Evolutionary conservation across 2,329 filamentous ascomycete genomes (phyloP), one percentile per base, ranked within the genome.

Genomic region (Domatiomyces catenatus): DNA sequence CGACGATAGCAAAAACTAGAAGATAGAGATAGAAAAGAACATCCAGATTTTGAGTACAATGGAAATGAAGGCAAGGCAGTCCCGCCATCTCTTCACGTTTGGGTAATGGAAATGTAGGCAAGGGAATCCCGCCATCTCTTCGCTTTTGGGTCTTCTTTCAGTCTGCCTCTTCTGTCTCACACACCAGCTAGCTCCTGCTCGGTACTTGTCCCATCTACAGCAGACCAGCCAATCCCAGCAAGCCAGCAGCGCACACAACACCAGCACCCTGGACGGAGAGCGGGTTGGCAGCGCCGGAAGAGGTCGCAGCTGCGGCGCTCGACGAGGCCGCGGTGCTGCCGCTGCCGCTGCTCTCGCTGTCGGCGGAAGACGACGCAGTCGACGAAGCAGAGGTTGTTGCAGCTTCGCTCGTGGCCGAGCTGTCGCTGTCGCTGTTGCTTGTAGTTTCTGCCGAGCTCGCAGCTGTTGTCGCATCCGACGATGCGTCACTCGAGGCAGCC

Each of bases 171-270:
- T n/a, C n/a, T n/a, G n/a, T n/a, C n/a, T n/a, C n/a, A n/a, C n/a
- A n/a, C n/a, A n/a, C n/a, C n/a, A n/a, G n/a, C n/a, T n/a, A n/a
- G n/a, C n/a, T n/a, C n/a, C n/a, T n/a, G n/a, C n/a, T n/a, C n/a
- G n/a, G n/a, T n/a, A n/a, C n/a, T n/a, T n/a, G n/a, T n/a, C n/a
- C n/a, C n/a, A n/a, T 15, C 15, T 15, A 39, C 32, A 39, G 10
- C 32, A 39, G 5, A 2, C 32, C 32, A 26, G 56, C 56, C 42
- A 58, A 19, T 2, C 54, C 56, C 44, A 58, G 46, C 26, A 56
- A 28, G 2, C 50, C 54, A 8, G 51, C 54, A 6, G 51, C 32
- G 15, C 32, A 39, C 32, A 15, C 32, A 39, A 15, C 32, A 15
- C 32, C 32, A 48, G 26, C 54, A 51, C 39, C 50, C 50, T 46